Evolutionary conservation across 2,329 filamentous ascomycete genomes (phyloP).

Genomic region (Pseudocercospora fijiensis): DNA sequence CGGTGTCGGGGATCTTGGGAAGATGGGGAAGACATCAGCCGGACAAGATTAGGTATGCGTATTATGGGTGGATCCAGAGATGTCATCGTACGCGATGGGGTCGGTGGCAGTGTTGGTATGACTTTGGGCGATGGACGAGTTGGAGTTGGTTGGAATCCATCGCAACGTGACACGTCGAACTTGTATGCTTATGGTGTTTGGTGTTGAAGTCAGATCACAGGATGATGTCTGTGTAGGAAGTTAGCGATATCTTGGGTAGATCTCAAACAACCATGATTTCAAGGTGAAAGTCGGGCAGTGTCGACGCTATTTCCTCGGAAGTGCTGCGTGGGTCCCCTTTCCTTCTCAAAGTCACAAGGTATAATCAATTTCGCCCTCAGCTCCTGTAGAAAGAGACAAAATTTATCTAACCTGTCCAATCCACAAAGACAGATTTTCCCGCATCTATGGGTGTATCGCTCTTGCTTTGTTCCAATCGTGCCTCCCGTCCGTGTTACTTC

Average conservation of each 20-base stretch:
- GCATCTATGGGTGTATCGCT: slow-evolving; percentile 1
- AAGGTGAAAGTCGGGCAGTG: background rate
- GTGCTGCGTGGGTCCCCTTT: background rate
- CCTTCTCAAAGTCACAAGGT: background rate
- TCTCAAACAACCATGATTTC: background rate
- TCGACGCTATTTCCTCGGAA: background rate
- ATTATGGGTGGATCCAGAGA: background rate
- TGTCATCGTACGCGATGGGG: slow-evolving; percentile 6
- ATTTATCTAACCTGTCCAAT: background rate
- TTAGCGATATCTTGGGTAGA: background rate
- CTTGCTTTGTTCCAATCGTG: background rate
- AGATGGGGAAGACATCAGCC: background rate
- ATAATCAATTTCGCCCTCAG: background rate
- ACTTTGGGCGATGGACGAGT: background rate
- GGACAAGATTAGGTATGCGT: background rate
- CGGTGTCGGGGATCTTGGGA: background rate
- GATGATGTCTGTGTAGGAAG: background rate
- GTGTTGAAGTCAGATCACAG: background rate
- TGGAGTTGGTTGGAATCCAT: background rate
- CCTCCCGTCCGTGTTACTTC: background rate
- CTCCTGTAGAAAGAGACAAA: background rate
- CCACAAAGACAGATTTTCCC: background rate
- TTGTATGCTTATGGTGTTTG: background rate
- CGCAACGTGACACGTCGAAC: background rate
- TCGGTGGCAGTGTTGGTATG: slow-evolving; percentile 3